phyloP scores from a whole-genome alignment of 2,329 filamentous ascomycete genomes.

The Lachnum nothofagi region DNA sequence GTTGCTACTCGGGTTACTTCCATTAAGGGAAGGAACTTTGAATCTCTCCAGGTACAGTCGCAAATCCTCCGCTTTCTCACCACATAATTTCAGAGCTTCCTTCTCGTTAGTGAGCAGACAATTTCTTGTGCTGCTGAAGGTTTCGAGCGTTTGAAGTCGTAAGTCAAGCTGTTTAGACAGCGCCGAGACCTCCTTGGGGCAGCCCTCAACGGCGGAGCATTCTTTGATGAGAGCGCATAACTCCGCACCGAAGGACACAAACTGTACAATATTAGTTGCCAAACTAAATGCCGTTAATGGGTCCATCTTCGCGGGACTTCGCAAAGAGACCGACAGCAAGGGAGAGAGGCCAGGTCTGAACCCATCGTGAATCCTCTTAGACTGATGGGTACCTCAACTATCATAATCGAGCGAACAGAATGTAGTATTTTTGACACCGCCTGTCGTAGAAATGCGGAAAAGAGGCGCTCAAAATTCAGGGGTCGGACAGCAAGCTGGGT shows the following conservation, averaged over 20 bases:
- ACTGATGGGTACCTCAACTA: no score
- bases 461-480: no score
- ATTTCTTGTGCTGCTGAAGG: not conserved
- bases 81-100: not conserved
- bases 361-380: no score
- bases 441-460: no score
- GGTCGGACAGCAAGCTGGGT: no score
- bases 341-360: no score
- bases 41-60: not conserved
- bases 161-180: not conserved
- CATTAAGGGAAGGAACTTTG: not conserved
- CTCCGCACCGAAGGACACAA: not conserved
- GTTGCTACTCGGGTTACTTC: not conserved
- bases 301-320: no score
- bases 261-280: not conserved
- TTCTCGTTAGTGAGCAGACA: not conserved
- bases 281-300: not conserved
- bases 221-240: conserved; percentile 2
- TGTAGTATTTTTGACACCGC: no score
- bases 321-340: no score
- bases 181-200: not conserved
- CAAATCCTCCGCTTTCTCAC: not conserved
- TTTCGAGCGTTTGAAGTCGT: not conserved
- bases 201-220: not conserved
- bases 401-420: no score